phyloP scores from a whole-genome alignment of 306 rosid species.

The Glycine latifolia region DNA sequence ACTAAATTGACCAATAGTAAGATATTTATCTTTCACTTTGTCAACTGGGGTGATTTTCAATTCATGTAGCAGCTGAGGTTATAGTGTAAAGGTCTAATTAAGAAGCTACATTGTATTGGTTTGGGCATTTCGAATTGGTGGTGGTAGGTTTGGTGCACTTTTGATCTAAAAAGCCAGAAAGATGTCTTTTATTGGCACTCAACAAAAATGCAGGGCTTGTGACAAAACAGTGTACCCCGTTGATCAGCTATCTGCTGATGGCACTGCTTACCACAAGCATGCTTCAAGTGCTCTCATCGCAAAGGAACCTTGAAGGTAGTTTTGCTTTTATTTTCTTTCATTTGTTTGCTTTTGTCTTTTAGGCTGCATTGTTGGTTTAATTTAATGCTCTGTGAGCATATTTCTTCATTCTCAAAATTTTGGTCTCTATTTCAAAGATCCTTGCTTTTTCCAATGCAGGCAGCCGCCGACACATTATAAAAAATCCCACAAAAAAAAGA shows the following conservation, averaged over 20 bases:
- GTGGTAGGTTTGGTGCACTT: background rate
- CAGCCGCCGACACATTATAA: no score
- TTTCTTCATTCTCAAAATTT: background rate
- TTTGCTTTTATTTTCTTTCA: background rate
- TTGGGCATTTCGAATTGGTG: background rate
- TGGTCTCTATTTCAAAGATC: background rate
- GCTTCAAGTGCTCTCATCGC: slow-evolving; percentile 89
- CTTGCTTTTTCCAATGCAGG: no score
- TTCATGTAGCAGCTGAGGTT: slow-evolving; percentile 22
- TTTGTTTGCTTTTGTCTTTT: slow-evolving; percentile 19
- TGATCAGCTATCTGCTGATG: slow-evolving; percentile 87
- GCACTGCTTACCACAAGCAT: slow-evolving; percentile 72
- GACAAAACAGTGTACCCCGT: slow-evolving; percentile 89
- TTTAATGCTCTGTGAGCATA: background rate
- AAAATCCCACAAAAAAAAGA: background rate
- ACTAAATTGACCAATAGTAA: slow-evolving; percentile 24
- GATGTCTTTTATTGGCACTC: slow-evolving; percentile 87
- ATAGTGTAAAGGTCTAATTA: slow-evolving; percentile 23
- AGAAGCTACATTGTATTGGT: background rate
- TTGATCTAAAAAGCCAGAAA: slow-evolving; percentile 62
- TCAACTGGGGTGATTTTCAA: slow-evolving; percentile 10
- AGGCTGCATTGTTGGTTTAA: background rate
- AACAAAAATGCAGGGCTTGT: slow-evolving; percentile 86
- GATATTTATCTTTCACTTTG: background rate
- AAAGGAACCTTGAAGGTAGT: slow-evolving; percentile 82